A percentile compares a stretch with the other conserved stretches of the same genome.
These are phyloP conservation scores for Neonectria hederae DNA, from an alignment of 2,329 filamentous ascomycete genomes.

Conservation along the genomic window DNA sequence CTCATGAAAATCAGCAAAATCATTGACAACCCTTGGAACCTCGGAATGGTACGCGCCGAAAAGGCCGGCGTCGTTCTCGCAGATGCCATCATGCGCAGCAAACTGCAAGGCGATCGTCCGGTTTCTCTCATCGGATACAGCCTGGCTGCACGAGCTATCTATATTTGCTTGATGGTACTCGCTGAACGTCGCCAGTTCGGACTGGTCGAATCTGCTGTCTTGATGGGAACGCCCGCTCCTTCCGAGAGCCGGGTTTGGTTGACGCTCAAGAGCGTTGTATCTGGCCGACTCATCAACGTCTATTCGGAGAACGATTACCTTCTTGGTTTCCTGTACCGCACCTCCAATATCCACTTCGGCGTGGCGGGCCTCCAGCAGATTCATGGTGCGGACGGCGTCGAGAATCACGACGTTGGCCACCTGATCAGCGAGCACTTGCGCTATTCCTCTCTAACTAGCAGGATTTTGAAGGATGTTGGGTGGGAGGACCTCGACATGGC, in stretches of 20 bases:
- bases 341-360: slow-evolving; percentile 81
- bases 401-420: slow-evolving; percentile 74
- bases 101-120: slow-evolving; percentile 82
- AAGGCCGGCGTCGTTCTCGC: slow-evolving; percentile 78
- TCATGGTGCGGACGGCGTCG: slow-evolving; percentile 69
- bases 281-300: slow-evolving; percentile 88
- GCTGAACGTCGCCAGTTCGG: slow-evolving; percentile 87
- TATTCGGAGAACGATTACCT: slow-evolving; percentile 89
- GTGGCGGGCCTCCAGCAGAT: slow-evolving; percentile 85
- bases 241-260: slow-evolving; percentile 79
- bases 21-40: slow-evolving; percentile 83
- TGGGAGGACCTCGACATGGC: slow-evolving; percentile 71
- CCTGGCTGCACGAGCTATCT: slow-evolving; percentile 84
- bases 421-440: slow-evolving; percentile 74
- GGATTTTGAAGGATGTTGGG: slow-evolving; percentile 71
- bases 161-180: slow-evolving; percentile 80
- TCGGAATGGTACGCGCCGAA: slow-evolving; percentile 79
- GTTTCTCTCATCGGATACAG: slow-evolving; percentile 86
- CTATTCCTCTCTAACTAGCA: slow-evolving; percentile 74
- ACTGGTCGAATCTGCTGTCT: slow-evolving; percentile 82
- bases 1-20: slow-evolving; percentile 76
- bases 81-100: slow-evolving; percentile 79
- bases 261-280: slow-evolving; percentile 79
- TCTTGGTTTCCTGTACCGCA: slow-evolving; percentile 87
- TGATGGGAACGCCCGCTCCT: slow-evolving; percentile 86